Percentiles rank a stretch among this genome's conserved stretches.
These are phyloP conservation scores for Stemphylium vesicarium DNA, from an alignment of 2,329 filamentous ascomycete species.

Conservation along the genomic window DNA sequence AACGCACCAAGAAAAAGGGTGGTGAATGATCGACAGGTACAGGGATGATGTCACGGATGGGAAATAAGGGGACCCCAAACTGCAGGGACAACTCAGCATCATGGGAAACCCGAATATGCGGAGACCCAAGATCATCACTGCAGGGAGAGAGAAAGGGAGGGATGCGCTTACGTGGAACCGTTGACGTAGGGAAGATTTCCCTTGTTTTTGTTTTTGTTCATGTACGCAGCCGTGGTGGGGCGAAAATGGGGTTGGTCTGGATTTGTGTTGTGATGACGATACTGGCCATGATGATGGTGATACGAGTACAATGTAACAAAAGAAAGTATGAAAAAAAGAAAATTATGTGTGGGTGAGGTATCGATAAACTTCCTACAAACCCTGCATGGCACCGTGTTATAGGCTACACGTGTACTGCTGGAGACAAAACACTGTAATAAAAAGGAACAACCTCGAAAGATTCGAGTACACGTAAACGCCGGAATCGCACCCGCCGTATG, in stretches of 20 bases:
- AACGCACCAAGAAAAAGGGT: too few species aligned
- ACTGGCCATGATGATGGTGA: not conserved
- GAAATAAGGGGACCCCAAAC: not conserved
- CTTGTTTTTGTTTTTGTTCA: not conserved
- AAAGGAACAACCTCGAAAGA: not conserved
- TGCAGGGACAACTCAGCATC: not conserved
- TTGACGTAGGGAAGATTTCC: not conserved
- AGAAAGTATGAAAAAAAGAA: not conserved
- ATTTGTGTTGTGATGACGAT: not conserved
- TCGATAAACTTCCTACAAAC: not conserved
- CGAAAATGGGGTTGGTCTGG: not conserved
- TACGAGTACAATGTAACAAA: not conserved
- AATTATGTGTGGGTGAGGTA: not conserved
- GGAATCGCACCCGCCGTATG: not conserved
- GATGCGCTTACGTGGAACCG: too few species aligned
- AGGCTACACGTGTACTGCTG: not conserved
- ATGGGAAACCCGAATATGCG: not conserved
- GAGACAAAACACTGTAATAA: not conserved
- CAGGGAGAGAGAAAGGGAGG: not conserved
- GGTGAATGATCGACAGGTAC: not conserved
- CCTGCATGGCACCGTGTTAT: not conserved
- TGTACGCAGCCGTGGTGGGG: too few species aligned
- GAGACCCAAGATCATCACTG: conserved; percentile 3
- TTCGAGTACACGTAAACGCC: not conserved
- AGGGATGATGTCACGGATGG: not conserved